Base-by-base conservation (phyloP, 106 monocot species). In the Alisma plantagoaquatica region DNA sequence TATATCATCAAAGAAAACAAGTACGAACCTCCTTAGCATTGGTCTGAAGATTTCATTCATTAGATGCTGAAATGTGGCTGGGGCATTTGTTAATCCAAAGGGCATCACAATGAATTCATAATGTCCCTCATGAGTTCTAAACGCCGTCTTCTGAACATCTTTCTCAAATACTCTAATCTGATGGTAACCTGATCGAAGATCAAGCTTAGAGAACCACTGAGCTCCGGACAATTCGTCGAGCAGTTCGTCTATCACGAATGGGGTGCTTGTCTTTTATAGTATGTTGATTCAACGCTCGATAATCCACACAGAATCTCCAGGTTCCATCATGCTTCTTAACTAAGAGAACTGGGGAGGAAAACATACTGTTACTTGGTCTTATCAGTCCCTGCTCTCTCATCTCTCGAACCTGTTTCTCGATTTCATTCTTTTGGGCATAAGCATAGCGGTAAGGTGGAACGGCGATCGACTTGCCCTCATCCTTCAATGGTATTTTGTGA, bases 1-100 rank as follows among this genome's bases (percentile, higher is more conserved):
- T n/a, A 61, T 61, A 30, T 61, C 49, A 25, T 61, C 1, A 49
- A 61, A 61, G 22, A 61, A 49, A 2, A 61, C 3, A 28, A 61
- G 27, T 2, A 61, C 28, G 1, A 48, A 61, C 33, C 23, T 27
- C 3, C 29, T 17, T 10, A 46, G 32, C 4, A 2, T 32, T 2
- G 31, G 21, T 14, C 33, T 31, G 24, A 61, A 61, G 31, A 70
- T 32, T 17, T 32, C 28, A 60, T 61, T 35, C 60, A 60, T 20
- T 7, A 61, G 17, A 9, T 28, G 2, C 24, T 31, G 29, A 7
- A 61, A 61, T 10, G 32, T 47, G 2, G 47, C 9, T 49, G 31
- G 61, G 9, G 61, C 61, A 49, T 61, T 61, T 1, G 51, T 33
- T 0, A 61, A 1, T 3, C 60, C 31, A 19, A 61, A 61, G 15